Conservation (phyloP, 345 rosid genomes). For the Barbarea vulgaris region DNA sequence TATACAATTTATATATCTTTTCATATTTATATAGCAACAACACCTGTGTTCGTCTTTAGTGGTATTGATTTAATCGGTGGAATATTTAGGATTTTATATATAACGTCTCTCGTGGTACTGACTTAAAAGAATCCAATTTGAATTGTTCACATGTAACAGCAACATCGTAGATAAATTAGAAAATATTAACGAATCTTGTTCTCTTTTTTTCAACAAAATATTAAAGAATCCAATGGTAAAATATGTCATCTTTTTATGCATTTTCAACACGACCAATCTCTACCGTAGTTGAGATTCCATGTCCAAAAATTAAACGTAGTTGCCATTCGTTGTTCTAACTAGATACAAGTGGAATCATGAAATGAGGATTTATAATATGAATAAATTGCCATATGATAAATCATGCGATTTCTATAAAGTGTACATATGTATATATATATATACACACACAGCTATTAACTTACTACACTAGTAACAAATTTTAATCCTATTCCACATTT, state of each 20-base stretch:
- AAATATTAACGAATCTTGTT: not conserved
- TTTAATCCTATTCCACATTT: not conserved
- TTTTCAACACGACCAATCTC: not conserved
- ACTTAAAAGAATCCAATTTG: not conserved
- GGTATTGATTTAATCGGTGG: conserved; percentile 14
- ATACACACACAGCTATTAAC: not conserved
- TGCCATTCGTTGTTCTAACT: not conserved
- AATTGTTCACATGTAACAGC: conserved; percentile 23
- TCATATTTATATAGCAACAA: not conserved
- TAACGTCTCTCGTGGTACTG: conserved; percentile 17
- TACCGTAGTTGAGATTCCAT: not conserved
- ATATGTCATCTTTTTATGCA: not conserved
- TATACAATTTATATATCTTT: not conserved
- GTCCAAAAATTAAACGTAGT: not conserved
- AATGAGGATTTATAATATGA: not conserved
- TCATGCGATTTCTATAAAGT: not conserved
- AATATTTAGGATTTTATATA: conserved; percentile 11
- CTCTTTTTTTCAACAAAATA: no score
- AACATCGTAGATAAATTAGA: not conserved
- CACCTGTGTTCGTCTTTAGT: conserved; percentile 11
- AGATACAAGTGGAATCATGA: conserved; percentile 13
- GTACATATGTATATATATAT: not conserved
- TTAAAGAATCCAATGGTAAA: not conserved
- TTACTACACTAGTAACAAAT: not conserved
- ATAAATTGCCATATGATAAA: not conserved